Conservation (phyloP, 768 basidiomycete genomes). For the Leccinum imitatum region DNA sequence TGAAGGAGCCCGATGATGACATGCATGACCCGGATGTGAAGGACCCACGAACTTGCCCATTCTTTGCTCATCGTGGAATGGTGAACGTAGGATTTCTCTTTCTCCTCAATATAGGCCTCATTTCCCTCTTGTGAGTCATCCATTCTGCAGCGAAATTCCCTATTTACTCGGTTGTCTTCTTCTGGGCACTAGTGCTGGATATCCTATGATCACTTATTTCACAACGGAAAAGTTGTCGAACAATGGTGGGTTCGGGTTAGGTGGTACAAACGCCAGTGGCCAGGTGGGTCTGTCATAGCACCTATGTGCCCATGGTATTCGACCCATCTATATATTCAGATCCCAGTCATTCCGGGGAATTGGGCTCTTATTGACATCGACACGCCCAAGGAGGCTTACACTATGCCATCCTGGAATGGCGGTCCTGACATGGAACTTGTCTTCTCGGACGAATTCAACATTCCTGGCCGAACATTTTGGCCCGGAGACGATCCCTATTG, state of each 20-base stretch:
- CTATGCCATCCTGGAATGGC: constrained; percentile 55
- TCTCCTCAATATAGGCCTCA: constrained; percentile 46
- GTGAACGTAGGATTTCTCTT: constrained; percentile 71
- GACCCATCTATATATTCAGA: constrained; percentile 23
- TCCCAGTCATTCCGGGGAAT: constrained; percentile 59
- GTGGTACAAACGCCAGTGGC: constrained; percentile 73
- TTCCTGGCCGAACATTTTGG: constrained; percentile 73
- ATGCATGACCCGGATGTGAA: constrained; percentile 63
- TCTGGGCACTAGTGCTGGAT: constrained; percentile 38
- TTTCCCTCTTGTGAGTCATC: constrained; percentile 60
- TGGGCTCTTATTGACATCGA: constrained; percentile 58
- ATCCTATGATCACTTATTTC: constrained; percentile 43
- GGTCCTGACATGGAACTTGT: constrained; percentile 57
- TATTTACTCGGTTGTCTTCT: background rate
- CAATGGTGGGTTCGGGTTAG: constrained; percentile 55
- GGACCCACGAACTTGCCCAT: constrained; percentile 33
- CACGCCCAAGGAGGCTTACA: constrained; percentile 57
- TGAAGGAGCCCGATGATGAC: constrained; percentile 67
- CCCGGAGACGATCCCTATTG: constrained; percentile 85
- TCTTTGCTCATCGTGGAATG: constrained; percentile 61
- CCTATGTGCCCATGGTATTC: background rate
- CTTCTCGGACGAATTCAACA: constrained; percentile 82
- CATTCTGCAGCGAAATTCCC: background rate
- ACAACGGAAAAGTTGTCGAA: constrained; percentile 28
- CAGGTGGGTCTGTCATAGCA: constrained; percentile 44